Evolutionary conservation across 176 grass and related monocot genomes (phyloP).

Genomic region (Avena insularis): DNA sequence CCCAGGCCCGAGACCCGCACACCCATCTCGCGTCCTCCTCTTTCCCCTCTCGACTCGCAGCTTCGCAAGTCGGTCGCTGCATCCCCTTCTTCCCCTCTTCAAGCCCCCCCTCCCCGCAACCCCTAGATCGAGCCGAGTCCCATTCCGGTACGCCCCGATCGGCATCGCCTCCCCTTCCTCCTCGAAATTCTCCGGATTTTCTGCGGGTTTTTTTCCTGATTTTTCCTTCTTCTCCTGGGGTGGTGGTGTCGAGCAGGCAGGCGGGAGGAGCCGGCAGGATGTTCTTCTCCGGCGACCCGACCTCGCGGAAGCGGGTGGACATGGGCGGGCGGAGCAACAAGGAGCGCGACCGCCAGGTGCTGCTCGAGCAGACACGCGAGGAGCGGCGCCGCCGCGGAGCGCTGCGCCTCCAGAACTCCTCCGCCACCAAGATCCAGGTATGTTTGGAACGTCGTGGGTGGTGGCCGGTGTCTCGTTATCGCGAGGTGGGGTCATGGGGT

Average conservation of each 20-base stretch:
- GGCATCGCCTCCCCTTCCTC: neutral
- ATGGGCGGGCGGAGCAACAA: slow-evolving; percentile 93
- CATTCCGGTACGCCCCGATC: slow-evolving; percentile 44
- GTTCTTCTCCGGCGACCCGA: slow-evolving; percentile 94
- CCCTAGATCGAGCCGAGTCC: slow-evolving; percentile 35
- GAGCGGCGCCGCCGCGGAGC: slow-evolving; percentile 71
- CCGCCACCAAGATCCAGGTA: slow-evolving; percentile 95
- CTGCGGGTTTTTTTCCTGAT: neutral
- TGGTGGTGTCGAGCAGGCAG: slow-evolving; percentile 9
- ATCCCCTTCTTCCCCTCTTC: neutral
- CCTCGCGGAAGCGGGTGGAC: slow-evolving; percentile 84
- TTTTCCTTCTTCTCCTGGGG: neutral
- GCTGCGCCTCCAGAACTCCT: slow-evolving; percentile 68
- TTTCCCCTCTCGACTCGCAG: neutral
- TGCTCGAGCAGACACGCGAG: slow-evolving; percentile 82
- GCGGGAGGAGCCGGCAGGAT: slow-evolving; percentile 36
- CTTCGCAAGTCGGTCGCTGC: slow-evolving; percentile 2
- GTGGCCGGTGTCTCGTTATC: neutral
- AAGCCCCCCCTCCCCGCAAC: slow-evolving; percentile 32
- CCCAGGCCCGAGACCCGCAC: neutral
- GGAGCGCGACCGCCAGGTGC: slow-evolving; percentile 90
- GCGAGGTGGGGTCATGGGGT: neutral
- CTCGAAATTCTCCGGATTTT: neutral
- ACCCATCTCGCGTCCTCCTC: neutral
- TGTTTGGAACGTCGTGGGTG: slow-evolving; percentile 14